phyloP scores from a whole-genome alignment of 2,329 filamentous ascomycete species.

The Aureobasidium leucospermi region DNA sequence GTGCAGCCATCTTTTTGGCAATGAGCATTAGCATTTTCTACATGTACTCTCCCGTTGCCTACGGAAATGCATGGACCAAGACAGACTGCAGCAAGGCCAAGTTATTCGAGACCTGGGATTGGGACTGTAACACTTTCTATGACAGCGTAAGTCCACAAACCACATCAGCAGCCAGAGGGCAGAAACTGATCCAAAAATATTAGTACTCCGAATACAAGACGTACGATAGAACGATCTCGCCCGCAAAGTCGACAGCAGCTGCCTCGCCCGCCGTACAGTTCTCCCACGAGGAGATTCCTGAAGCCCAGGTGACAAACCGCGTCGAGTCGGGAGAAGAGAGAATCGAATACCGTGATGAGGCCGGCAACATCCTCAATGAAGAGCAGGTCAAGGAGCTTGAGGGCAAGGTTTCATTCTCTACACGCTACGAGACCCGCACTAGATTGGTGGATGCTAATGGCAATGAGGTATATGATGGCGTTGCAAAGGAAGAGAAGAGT shows the following conservation, averaged over 20 bases:
- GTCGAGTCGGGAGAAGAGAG: conserved; percentile 46
- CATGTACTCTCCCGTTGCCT: conserved; percentile 81
- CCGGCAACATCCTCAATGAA: conserved; percentile 79
- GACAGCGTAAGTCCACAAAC: conserved; percentile 61
- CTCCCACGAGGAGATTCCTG: conserved; percentile 26
- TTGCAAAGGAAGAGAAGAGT: conserved; percentile 24
- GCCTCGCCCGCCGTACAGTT: conserved; percentile 31
- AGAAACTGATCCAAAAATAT: background rate
- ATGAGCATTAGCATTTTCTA: conserved; percentile 69
- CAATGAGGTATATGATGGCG: conserved; percentile 58
- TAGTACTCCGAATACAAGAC: conserved; percentile 22
- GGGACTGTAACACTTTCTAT: conserved; percentile 93
- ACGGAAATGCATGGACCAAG: conserved; percentile 92
- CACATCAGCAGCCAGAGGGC: background rate
- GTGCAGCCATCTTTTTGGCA: conserved; percentile 66
- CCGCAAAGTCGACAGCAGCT: conserved; percentile 23
- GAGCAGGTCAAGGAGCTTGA: conserved; percentile 77
- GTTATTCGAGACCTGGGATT: conserved; percentile 86
- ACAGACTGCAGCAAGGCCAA: conserved; percentile 79
- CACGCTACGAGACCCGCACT: conserved; percentile 90
- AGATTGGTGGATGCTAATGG: conserved; percentile 72
- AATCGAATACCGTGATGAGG: conserved; percentile 89
- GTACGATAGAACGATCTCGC: background rate
- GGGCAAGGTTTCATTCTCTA: conserved; percentile 93
- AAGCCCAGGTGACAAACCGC: conserved; percentile 24